Evolutionary conservation across 768 basidiomycete species (phyloP), one percentile per base, ranked within the genome.

Genomic region (Coprinopsis marcescibilis): DNA sequence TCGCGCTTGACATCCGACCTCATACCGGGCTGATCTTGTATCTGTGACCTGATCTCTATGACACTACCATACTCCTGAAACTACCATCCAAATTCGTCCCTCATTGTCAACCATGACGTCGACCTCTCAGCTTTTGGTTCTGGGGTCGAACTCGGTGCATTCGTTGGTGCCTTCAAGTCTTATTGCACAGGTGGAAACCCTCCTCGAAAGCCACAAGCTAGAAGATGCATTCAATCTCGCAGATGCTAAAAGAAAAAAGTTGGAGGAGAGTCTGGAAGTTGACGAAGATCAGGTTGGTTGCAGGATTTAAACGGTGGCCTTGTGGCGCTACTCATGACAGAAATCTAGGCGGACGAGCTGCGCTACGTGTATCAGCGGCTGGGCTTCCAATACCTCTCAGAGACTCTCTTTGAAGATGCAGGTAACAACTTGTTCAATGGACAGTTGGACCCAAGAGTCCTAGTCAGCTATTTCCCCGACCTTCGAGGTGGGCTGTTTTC

Each of bases 391-490:
- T 83, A 83, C 55, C 74, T 94, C 58, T 61, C 70, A 24, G 87
- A 89, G 60, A 90, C 89, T 0, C 70, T 82, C 41, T 94, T 96
- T 60, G 82, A 86, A 51, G 85, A 89, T 48, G 91, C 92, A 1
- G 85, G 83, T 14, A 77, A 76, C 52, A 76, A 88, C 56, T 75
- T 95, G 47, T 81, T 85, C 57, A 74, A 80, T 45, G 91, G 89
- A 27, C 78, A 83, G 36, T 65, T 89, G n/a, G 91, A 96, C 64
- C 89, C 91, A 0, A 78, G 91, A 12, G 60, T 93, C 2, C 72
- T 92, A 30, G 69, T 94, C 50, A 81, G 87, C 51, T 84, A 89
- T 61, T 94, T 82, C 56, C 81, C 88, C 5, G 75, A 81, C 49
- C 66, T 93, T n/a, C 73, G 83, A 23, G 86, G 85, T 15, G 65